Base-by-base conservation (phyloP, 371 early-diverging fungal genomes). In the Capniomyces stellatus region DNA sequence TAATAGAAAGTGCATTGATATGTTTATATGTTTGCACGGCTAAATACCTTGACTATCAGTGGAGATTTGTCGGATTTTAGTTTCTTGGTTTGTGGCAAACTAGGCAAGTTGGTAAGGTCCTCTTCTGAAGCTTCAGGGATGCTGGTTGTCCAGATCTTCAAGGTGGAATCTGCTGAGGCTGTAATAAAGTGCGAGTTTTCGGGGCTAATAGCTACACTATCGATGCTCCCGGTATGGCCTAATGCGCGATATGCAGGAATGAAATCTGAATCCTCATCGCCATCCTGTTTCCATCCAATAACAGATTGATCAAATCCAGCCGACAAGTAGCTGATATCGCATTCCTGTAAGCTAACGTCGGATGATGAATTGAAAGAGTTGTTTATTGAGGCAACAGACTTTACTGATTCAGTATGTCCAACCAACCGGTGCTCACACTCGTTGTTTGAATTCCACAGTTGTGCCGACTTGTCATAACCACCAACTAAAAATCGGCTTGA, bases 381-480 rank as follows among this genome's bases (percentile, higher is more conserved):
- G 21, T 69, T 52, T 51, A 74, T 58, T 69, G 77, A 77, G 8
- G 71, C 67, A 41, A 83, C 75, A 39, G 75, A 57, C 59, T 90
- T 90, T 50, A 90, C 76, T 18, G 89, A 69, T 43, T 78, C 81
- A 15, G 58, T 71, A 56, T 89, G 91, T 0, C 77, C 83, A 15
- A 64, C 58, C 54, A 88, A 70, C 39, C 77, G 79, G 15, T 74
- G 71, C 29, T 81, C 63, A 60, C 82, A 85, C 67, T 79, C 77
- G 52, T 80, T 82, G 12, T 75, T 72, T 43, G 71, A 66, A 58
- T 84, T 81, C 88, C 89, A 92, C 52, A 94, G 63, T 19, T 91
- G 76, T 29, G 82, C 82, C 51, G 75, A 69, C 52, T 79, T 80
- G 61, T 94, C 94, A 61, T 87, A 92, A 2, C 83, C 81, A 23